Evolutionary conservation across 805 yeast species (phyloP).

Genomic region (Debaryomyces maramus): DNA sequence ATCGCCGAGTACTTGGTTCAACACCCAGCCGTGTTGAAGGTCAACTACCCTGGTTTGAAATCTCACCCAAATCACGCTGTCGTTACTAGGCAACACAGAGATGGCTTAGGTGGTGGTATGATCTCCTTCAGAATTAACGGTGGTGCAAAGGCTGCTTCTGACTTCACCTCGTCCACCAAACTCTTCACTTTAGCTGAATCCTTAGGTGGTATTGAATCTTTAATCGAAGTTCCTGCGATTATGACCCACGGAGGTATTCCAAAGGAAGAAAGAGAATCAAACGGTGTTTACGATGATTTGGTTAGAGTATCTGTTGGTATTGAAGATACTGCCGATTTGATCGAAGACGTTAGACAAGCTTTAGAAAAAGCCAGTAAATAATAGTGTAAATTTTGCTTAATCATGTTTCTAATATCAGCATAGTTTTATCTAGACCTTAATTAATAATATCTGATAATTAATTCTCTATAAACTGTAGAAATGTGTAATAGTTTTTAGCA

Average conservation of each 20-base stretch:
- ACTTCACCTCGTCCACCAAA: slow-evolving; percentile 71
- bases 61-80: slow-evolving; percentile 62
- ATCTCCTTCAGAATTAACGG: slow-evolving; percentile 84
- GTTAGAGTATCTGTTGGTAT: slow-evolving; percentile 84
- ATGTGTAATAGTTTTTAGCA: slow-evolving; percentile 4
- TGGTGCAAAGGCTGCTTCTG: slow-evolving; percentile 73
- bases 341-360: slow-evolving; percentile 72
- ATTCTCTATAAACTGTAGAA: too few relatives aligned
- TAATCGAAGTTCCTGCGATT: slow-evolving; percentile 83
- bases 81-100: slow-evolving; percentile 74
- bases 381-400: neutral
- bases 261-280: slow-evolving; percentile 68
- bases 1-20: slow-evolving; percentile 63
- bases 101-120: slow-evolving; percentile 90
- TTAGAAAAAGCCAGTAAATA: slow-evolving; percentile 33
- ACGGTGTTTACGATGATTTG: slow-evolving; percentile 80
- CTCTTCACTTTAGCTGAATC: slow-evolving; percentile 87
- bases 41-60: slow-evolving; percentile 82
- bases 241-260: slow-evolving; percentile 95
- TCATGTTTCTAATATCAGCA: too few relatives aligned
- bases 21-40: slow-evolving; percentile 57
- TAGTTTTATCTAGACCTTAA: too few relatives aligned
- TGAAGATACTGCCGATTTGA: slow-evolving; percentile 77
- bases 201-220: slow-evolving; percentile 84
- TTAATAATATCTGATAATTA: too few relatives aligned